phyloP scores from a whole-genome alignment of 768 basidiomycete genomes.

The Roridomyces roridus region DNA sequence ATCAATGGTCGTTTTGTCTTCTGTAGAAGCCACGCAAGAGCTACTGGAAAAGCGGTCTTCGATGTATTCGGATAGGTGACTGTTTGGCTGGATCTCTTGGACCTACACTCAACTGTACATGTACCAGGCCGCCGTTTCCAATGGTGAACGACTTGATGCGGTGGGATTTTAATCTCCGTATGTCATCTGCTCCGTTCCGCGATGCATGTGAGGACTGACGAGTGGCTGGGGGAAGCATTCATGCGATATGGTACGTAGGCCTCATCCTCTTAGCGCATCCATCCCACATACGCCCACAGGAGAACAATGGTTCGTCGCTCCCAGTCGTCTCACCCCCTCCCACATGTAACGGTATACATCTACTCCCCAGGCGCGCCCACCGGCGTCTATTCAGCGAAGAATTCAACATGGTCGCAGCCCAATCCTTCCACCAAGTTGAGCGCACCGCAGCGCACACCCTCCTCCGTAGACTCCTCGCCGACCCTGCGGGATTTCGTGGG shows the following conservation, averaged over 20 bases:
- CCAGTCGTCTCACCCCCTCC: too few species aligned
- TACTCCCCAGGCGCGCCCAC: slow-evolving; percentile 35
- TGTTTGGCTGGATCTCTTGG: too few species aligned
- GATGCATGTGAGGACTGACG: too few species aligned
- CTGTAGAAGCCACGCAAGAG: background rate
- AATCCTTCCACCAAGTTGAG: slow-evolving; percentile 27
- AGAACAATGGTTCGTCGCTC: slow-evolving; percentile 25
- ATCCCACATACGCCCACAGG: slow-evolving; percentile 19
- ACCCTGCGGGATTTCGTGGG: slow-evolving; percentile 37
- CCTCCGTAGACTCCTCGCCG: slow-evolving; percentile 33
- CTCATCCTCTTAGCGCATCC: background rate
- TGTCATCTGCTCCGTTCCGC: background rate
- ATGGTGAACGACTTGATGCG: slow-evolving; percentile 31
- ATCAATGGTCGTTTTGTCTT: slow-evolving; percentile 11
- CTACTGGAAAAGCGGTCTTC: slow-evolving; percentile 13
- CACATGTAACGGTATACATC: background rate
- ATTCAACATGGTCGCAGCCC: slow-evolving; percentile 37
- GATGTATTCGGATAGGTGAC: slow-evolving; percentile 10
- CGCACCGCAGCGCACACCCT: slow-evolving; percentile 34
- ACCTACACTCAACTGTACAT: too few species aligned
- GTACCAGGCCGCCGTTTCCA: slow-evolving; percentile 19
- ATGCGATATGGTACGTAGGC: slow-evolving; percentile 35
- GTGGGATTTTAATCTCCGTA: slow-evolving; percentile 36
- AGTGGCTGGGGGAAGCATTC: too few species aligned
- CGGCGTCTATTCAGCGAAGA: slow-evolving; percentile 38